phyloP scores from a whole-genome alignment of 306 rosid species.

The Hippophae tibetana region DNA sequence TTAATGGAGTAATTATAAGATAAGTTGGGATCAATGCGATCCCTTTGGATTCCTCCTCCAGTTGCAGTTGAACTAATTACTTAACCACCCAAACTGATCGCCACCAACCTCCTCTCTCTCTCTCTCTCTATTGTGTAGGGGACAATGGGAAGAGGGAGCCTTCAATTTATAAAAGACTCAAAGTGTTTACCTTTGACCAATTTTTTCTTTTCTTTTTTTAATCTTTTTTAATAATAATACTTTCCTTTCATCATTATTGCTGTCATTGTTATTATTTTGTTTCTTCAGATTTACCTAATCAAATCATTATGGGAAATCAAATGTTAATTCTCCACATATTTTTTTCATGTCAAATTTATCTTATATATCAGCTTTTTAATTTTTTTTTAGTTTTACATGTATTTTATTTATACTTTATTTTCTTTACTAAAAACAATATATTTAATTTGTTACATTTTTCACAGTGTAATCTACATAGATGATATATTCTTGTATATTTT shows the following conservation, averaged over 20 bases:
- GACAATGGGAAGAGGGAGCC: constrained; percentile 22
- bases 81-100: background rate
- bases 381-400: background rate
- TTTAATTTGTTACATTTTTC: no score
- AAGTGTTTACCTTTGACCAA: constrained; percentile 9
- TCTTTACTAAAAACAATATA: no score
- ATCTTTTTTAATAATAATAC: background rate
- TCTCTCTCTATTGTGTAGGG: constrained; percentile 12
- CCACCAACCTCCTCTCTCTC: background rate
- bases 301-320: background rate
- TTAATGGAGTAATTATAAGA: no score
- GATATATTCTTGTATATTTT: no score
- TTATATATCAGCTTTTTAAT: constrained; percentile 8
- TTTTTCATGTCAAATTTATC: constrained; percentile 21
- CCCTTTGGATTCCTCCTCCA: constrained; percentile 45
- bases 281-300: constrained; percentile 14
- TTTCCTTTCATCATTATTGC: background rate
- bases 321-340: constrained; percentile 20
- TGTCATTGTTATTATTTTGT: background rate
- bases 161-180: constrained; percentile 20
- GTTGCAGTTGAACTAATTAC: background rate
- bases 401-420: no score
- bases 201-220: background rate
- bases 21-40: constrained; percentile 41
- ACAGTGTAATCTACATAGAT: no score